Evolutionary conservation across 1,284 basidiomycete species (phyloP).

Genomic region (Naganishia sp.): DNA sequence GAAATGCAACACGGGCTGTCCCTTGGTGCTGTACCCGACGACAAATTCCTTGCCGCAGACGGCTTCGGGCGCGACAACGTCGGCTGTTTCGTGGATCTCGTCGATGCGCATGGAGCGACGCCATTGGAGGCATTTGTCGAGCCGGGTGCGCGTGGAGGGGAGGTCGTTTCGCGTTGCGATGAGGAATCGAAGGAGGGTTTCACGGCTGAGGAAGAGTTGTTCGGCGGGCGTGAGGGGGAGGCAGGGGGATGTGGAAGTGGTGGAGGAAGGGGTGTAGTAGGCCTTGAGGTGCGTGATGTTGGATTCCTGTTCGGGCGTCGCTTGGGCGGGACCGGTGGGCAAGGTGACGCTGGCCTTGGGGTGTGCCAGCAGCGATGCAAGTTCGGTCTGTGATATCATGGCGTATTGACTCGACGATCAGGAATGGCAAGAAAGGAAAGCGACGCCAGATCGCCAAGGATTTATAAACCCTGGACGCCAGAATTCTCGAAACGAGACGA

Average conservation of each 20-base stretch:
- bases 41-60: slow-evolving; percentile 34
- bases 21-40: slow-evolving; percentile 24
- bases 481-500: too few relatives aligned
- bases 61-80: slow-evolving; percentile 22
- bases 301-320: slow-evolving; percentile 2
- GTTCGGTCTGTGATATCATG: background rate
- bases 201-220: slow-evolving; percentile 20
- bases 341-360: background rate
- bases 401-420: too few relatives aligned
- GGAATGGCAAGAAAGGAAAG: too few relatives aligned
- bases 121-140: slow-evolving; percentile 32
- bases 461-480: too few relatives aligned
- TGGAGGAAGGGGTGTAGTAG: slow-evolving; percentile 20
- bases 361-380: slow-evolving; percentile 5
- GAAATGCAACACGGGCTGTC: slow-evolving; percentile 33
- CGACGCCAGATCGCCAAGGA: too few relatives aligned
- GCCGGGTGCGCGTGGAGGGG: slow-evolving; percentile 3
- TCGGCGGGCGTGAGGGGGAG: slow-evolving; percentile 18
- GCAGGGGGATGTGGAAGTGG: slow-evolving; percentile 1
- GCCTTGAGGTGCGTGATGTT: slow-evolving; percentile 6
- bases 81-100: slow-evolving; percentile 6
- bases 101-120: slow-evolving; percentile 10
- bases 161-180: slow-evolving; percentile 32
- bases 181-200: slow-evolving; percentile 30
- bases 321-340: background rate